Evolutionary conservation across 73 alveolate genomes (phyloP), one percentile per base, ranked within the genome.

Genomic region (Uronychia setigera): DNA sequence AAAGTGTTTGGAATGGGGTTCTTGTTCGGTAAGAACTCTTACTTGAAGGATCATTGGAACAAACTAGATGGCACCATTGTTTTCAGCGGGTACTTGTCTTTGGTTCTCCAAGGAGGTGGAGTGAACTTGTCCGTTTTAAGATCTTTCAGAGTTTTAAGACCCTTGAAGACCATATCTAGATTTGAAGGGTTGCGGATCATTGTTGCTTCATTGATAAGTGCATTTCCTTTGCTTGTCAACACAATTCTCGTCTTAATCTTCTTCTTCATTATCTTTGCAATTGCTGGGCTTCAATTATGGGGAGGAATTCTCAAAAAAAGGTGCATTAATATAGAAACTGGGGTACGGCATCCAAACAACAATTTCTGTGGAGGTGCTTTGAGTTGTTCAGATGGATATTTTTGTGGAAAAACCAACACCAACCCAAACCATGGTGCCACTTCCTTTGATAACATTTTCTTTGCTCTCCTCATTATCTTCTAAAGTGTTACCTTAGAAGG

Each of bases 241-340:
- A 95, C 98, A 0, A 81, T 94, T 13, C 91, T 96, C 59, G 97
- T 97, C 80, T 86, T 96, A 26, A 58, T 96, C 14, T 97, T 97
- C 88, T 94, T 96, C 92, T 93, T 87, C 85, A 77, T 96, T 29
- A 89, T 97, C 74, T 97, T 97, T 88, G 98, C 98, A 31, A 91
- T 96, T 1, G 98, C 98, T n/a, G 99, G 99, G n/a, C 34, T 92
- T 14, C 96, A 96, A 83, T 82, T 97, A 84, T 97, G 97, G 95
- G 82, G 90, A 76, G 99, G 99, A 0, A 82, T 86, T 58, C 89
- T 96, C 32, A 86, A 85, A 74, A 90, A 93, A 34, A 84, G 98
- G 77, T 97, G 99, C 79, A 91, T 97, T 86, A 91, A 80, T 76
- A 88, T 60, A 60, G 80, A 90, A 85, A 85, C 95, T 29, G 96